These are phyloP conservation scores for Helotiales sp. DNA, from an alignment of 2,329 filamentous ascomycete genomes.

Conservation along the genomic window DNA sequence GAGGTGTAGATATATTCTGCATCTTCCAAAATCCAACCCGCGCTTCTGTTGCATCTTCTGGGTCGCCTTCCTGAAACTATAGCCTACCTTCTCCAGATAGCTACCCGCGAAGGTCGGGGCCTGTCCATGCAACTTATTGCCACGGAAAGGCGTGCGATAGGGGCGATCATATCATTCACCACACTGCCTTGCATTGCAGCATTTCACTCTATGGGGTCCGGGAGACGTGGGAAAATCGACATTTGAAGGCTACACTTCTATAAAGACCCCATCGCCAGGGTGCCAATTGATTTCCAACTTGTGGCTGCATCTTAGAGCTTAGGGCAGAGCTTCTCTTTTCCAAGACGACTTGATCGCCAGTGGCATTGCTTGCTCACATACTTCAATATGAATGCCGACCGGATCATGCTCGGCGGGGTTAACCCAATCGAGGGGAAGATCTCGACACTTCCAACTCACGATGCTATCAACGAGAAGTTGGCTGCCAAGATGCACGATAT, in stretches of 20 bases:
- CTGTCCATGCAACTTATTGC: background rate
- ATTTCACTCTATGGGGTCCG: background rate
- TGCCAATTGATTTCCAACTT: background rate
- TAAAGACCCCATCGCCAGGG: background rate
- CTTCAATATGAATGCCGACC: background rate
- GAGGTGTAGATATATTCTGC: background rate
- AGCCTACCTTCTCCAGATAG: background rate
- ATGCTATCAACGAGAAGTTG: constrained; percentile 43
- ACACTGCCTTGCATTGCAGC: background rate
- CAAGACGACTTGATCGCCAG: background rate
- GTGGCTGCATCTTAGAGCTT: background rate
- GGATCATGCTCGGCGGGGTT: constrained; percentile 38
- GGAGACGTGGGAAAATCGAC: background rate
- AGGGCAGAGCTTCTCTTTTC: background rate
- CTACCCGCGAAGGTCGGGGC: background rate
- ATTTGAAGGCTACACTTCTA: background rate
- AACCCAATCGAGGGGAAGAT: constrained; percentile 43
- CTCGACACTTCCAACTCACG: constrained; percentile 40
- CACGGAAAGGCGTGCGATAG: background rate
- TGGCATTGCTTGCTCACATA: background rate
- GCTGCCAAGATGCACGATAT: constrained; percentile 15
- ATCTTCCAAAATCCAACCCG: background rate
- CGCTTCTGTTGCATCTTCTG: background rate
- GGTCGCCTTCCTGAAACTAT: background rate
- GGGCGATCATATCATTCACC: background rate